phyloP scores from a whole-genome alignment of 2,329 filamentous ascomycete genomes.

The Phialocephala sp. region DNA sequence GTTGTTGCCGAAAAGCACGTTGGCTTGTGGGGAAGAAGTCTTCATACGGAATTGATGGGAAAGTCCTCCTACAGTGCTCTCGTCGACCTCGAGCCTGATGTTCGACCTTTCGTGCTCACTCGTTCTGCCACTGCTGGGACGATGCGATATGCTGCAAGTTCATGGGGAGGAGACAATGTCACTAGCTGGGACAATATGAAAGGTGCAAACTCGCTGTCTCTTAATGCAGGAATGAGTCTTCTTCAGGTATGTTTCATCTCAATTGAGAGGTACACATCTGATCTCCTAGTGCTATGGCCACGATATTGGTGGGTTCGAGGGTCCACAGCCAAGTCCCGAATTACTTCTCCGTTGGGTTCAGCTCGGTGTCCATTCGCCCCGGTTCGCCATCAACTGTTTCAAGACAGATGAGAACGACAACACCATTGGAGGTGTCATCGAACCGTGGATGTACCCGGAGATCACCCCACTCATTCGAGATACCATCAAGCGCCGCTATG shows the following conservation, averaged over 20 bases:
- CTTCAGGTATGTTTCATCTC: slow-evolving; percentile 55
- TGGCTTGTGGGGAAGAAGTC: slow-evolving; percentile 71
- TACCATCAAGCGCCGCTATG: slow-evolving; percentile 73
- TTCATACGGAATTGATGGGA: slow-evolving; percentile 74
- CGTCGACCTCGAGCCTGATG: slow-evolving; percentile 60
- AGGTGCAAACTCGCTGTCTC: slow-evolving; percentile 70
- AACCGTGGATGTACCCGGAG: slow-evolving; percentile 78
- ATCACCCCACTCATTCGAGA: slow-evolving; percentile 66
- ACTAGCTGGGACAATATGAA: slow-evolving; percentile 77
- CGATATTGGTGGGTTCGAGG: slow-evolving; percentile 78
- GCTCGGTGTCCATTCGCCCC: slow-evolving; percentile 70
- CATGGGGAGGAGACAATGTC: slow-evolving; percentile 78
- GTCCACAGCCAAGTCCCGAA: slow-evolving; percentile 73
- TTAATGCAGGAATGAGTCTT: slow-evolving; percentile 71
- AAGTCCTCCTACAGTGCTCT: slow-evolving; percentile 74
- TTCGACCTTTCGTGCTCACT: slow-evolving; percentile 71
- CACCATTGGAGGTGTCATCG: slow-evolving; percentile 72
- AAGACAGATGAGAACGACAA: slow-evolving; percentile 72
- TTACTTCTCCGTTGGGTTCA: slow-evolving; percentile 76
- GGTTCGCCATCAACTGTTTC: slow-evolving; percentile 81
- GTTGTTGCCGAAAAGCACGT: slow-evolving; percentile 53
- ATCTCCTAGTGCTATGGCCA: slow-evolving; percentile 65
- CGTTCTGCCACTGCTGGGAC: slow-evolving; percentile 74
- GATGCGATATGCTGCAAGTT: slow-evolving; percentile 71
- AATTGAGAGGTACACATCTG: slow-evolving; percentile 6